phyloP scores from a whole-genome alignment of 2,329 filamentous ascomycete species.

The Grosmannia penicillata region DNA sequence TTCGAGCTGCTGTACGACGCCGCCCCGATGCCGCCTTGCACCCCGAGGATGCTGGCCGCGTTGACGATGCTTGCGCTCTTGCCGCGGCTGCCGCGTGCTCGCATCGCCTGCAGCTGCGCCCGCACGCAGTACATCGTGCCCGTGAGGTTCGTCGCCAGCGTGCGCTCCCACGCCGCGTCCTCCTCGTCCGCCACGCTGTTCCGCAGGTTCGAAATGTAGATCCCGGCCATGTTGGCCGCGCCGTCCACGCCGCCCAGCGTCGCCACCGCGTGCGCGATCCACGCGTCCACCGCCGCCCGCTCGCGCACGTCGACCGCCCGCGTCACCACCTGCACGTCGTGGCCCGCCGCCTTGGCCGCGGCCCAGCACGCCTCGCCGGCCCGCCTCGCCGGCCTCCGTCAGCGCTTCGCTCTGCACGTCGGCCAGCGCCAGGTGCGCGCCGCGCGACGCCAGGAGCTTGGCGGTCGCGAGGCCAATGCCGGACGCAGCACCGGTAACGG shows the following conservation, averaged over 20 bases:
- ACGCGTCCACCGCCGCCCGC: conserved; percentile 28
- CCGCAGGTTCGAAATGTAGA: conserved; percentile 26
- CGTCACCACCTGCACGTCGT: neutral
- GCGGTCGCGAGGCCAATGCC: conserved; percentile 33
- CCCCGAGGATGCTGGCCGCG: conserved; percentile 8
- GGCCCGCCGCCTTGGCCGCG: conserved; percentile 1
- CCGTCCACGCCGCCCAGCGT: conserved; percentile 37
- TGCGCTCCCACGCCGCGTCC: conserved; percentile 32
- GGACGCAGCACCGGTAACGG: conserved; percentile 16
- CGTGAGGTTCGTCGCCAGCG: conserved; percentile 32
- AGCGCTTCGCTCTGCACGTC: conserved; percentile 25
- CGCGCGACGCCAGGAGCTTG: conserved; percentile 23
- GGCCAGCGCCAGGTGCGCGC: conserved; percentile 27
- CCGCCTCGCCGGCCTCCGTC: conserved; percentile 5
- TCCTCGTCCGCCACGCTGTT: conserved; percentile 25
- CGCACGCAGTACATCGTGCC: conserved; percentile 37
- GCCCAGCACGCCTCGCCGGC: neutral
- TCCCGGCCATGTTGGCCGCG: conserved; percentile 39
- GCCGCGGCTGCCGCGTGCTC: neutral
- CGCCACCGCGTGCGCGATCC: conserved; percentile 31
- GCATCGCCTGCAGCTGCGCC: conserved; percentile 12
- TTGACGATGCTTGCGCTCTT: conserved; percentile 10
- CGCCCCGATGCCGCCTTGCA: conserved; percentile 17
- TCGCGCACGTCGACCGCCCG: conserved; percentile 5
- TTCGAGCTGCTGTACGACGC: conserved; percentile 24